Base-by-base conservation (phyloP, 768 basidiomycete genomes). In the Naematelia aurantialba region DNA sequence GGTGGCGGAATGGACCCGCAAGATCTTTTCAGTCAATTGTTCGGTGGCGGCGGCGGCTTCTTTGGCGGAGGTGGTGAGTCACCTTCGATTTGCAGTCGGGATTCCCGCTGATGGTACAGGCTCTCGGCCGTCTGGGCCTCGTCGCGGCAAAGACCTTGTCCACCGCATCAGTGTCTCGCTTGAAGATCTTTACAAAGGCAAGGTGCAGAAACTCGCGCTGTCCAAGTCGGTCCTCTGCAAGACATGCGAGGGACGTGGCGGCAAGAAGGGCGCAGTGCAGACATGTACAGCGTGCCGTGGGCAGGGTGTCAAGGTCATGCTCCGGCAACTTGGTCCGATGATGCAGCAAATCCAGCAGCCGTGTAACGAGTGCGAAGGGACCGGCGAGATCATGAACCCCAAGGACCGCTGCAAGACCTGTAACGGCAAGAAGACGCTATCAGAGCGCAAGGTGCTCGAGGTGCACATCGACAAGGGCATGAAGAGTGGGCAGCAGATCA, bases 261-360 rank as follows among this genome's bases (percentile, higher is more conserved):
- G 96, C 56, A 98, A 98, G 79, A 93, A 96, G 17, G 96, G 94
- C 56, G 89, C 96, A 52, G 91, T 96, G 63, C 84, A 86, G 74
- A 71, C 82, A 25, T 99, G 96, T 79, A 63, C 76, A 45, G 71
- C 80, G 13, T 99, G 96, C 80, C 83, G 80, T 70, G 96, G 96
- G 57, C 89, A 91, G 65, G 96, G 96, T 70, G 80, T 93, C 81
- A 89, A 87, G 76, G 79, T 97, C 73, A 90, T 88, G 52, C 80
- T 98, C 61, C 89, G 96, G 61, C 96, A 98, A 78, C 89, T 99
- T 85, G 96, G 96, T 25, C 96, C 96, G 3, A 99, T 99, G 96
- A 90, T 99, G 69, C 96, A 99, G 79, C 94, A 99, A 79, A 89
- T 98, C 67, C 96, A 98, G 76, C 89, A 91, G 55, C 83, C 85